A percentile compares a stretch with the other conserved stretches of the same genome.
Evolutionary conservation across 2,329 filamentous ascomycete genomes (phyloP).

Genomic region (Penicillium brasilianum): DNA sequence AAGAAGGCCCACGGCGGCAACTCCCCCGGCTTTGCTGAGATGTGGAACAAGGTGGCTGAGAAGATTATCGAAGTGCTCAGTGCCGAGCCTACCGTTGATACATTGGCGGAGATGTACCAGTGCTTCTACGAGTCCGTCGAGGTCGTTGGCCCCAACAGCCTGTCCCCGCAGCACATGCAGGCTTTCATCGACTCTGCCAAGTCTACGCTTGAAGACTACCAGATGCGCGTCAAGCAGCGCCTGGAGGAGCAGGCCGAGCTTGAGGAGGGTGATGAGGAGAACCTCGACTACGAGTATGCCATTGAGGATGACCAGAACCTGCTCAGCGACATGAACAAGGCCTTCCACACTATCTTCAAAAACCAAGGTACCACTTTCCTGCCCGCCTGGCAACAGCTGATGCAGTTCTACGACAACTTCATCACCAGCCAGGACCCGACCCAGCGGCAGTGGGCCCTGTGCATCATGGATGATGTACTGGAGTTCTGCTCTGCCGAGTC

Average conservation of each 20-base stretch:
- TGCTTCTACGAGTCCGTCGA: slow-evolving; percentile 99
- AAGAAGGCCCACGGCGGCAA: slow-evolving; percentile 86
- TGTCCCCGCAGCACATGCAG: slow-evolving; percentile 78
- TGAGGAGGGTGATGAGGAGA: slow-evolving; percentile 88
- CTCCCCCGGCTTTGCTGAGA: slow-evolving; percentile 76
- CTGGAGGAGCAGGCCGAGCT: slow-evolving; percentile 82
- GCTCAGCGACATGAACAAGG: slow-evolving; percentile 99
- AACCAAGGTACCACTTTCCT: slow-evolving; percentile 87
- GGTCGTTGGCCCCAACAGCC: slow-evolving; percentile 83
- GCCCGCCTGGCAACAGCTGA: slow-evolving; percentile 82
- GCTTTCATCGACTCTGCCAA: slow-evolving; percentile 86
- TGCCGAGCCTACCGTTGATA: slow-evolving; percentile 93
- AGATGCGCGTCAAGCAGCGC: slow-evolving; percentile 79
- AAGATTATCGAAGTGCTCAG: slow-evolving; percentile 93
- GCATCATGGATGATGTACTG: slow-evolving; percentile 96
- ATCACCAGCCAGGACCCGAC: slow-evolving; percentile 81
- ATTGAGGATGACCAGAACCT: slow-evolving; percentile 97
- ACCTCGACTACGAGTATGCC: slow-evolving; percentile 83
- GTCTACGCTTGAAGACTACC: slow-evolving; percentile 90
- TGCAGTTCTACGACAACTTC: slow-evolving; percentile 84
- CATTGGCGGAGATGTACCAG: slow-evolving; percentile 97
- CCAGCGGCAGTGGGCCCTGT: slow-evolving; percentile 97
- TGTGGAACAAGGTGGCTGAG: slow-evolving; percentile 85
- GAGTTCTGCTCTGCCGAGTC: slow-evolving; percentile 94
- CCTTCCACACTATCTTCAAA: slow-evolving; percentile 98